A percentile compares a stretch with the other conserved stretches of the same genome.
Evolutionary conservation across 2,329 filamentous ascomycete genomes (phyloP).

Genomic region (Penicillium thymicola): DNA sequence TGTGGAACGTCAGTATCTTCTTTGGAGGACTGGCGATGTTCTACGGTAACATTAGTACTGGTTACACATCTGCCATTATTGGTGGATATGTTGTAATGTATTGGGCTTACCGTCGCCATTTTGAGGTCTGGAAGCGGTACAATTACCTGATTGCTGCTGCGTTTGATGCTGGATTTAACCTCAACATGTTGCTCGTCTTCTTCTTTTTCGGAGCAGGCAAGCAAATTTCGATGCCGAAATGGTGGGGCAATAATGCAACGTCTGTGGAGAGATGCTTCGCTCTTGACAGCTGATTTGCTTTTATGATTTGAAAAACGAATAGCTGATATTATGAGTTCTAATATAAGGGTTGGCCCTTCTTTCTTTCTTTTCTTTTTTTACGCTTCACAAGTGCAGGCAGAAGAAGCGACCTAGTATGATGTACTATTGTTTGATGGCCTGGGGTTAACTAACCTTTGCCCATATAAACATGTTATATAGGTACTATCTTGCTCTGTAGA

Average conservation of each 20-base stretch:
- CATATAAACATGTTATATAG: not conserved
- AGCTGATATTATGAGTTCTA: not conserved
- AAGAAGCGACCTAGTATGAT: not conserved
- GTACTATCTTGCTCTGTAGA: not conserved
- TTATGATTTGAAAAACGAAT: not conserved
- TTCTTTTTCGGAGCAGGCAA: constrained; percentile 57
- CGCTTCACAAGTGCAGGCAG: not conserved
- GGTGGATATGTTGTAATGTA: constrained; percentile 62
- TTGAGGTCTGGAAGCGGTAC: constrained; percentile 58
- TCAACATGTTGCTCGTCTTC: constrained; percentile 61
- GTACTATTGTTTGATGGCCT: not conserved
- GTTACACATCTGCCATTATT: constrained; percentile 56
- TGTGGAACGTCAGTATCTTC: constrained; percentile 63
- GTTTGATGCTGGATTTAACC: constrained; percentile 61
- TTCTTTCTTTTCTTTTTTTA: not conserved
- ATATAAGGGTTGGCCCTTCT: not conserved
- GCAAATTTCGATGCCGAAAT: constrained; percentile 58
- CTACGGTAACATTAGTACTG: constrained; percentile 61
- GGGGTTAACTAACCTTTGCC: too few relatives aligned
- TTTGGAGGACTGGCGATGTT: constrained; percentile 55
- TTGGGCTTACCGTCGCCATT: constrained; percentile 55
- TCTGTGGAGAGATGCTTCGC: constrained; percentile 60
- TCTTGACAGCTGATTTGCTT: constrained; percentile 27
- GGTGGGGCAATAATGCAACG: constrained; percentile 60
- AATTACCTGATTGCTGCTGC: constrained; percentile 61